Base-by-base conservation (phyloP, 2,329 filamentous ascomycete species). In the Amphichorda felina region DNA sequence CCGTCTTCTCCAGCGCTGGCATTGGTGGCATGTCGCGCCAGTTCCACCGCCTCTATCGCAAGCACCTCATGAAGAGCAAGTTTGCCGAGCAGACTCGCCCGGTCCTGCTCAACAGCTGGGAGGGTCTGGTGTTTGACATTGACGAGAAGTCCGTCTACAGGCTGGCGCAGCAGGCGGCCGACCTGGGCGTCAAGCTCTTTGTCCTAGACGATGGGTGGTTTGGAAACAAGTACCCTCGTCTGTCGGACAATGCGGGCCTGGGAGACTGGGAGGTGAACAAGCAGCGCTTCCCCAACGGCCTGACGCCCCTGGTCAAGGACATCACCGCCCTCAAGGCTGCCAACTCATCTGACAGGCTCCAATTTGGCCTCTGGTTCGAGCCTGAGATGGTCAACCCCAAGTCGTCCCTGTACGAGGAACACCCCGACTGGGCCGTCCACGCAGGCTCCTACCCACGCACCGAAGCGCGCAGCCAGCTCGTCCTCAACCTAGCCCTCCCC, bases 131-230 rank as follows among this genome's bases (percentile, higher is more conserved):
- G 11, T 78, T 75, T 43, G 53, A 76, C 42, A 72, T 67, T 49
- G 73, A 79, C 43, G 57, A 72, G 33, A 66, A 58, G 11, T 68
- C 62, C 1, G 64, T 80, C 22, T 66, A 72, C 21, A 56, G 59
- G 0, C 58, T 80, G 0, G 75, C 75, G 0, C 46, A 67, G 28
- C 64, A 74, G 41, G 64, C 75, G 1, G 72, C 75, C 0, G 61
- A 64, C 2, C 59, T 80, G 1, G 76, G 76, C 1, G 64, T 72
- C n/a, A 67, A 70, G 41, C 62, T 81, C 0, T 75, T 81, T 30
- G 76, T 80, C 0, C 65, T 75, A 32, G 76, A 81, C 30, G 76
- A 81, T 39, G 76, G 76, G 4, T 81, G 75, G 76, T 81, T 81
- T 33, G 76, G 76, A 11, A 57, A 63, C n/a, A 58, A 39, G 34